phyloP scores from a whole-genome alignment of 1,284 basidiomycete species.

The Ceratobasidium sp. region DNA sequence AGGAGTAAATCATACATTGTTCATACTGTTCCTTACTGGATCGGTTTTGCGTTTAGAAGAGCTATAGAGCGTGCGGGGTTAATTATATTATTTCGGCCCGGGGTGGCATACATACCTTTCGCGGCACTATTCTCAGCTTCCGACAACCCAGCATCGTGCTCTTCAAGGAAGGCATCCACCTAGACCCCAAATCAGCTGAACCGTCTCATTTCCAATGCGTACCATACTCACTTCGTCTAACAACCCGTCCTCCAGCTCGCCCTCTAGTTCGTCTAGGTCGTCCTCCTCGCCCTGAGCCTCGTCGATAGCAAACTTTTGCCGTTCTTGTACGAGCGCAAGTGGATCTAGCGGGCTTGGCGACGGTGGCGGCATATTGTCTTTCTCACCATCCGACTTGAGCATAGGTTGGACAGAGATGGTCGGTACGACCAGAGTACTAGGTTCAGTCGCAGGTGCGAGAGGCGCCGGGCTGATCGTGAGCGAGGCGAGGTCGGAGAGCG shows the following conservation, averaged over 20 bases:
- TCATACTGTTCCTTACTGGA: conserved; percentile 16
- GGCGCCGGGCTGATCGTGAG: conserved; percentile 53
- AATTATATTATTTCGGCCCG: background rate
- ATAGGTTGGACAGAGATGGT: conserved; percentile 56
- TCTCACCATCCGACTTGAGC: background rate
- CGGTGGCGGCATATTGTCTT: conserved; percentile 61
- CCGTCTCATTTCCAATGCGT: conserved; percentile 9
- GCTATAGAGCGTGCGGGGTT: conserved; percentile 11
- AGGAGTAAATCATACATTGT: background rate
- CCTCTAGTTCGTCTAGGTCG: conserved; percentile 65
- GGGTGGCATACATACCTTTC: conserved; percentile 58
- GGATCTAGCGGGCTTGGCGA: conserved; percentile 80
- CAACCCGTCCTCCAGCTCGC: conserved; percentile 75
- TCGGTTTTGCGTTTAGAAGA: conserved; percentile 40
- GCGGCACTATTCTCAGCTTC: conserved; percentile 88
- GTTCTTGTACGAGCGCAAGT: conserved; percentile 86
- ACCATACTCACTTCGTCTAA: conserved; percentile 80
- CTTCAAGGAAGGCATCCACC: conserved; percentile 94
- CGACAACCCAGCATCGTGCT: conserved; percentile 86
- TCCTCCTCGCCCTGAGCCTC: conserved; percentile 81
- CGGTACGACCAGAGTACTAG: conserved; percentile 50
- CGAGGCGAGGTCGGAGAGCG: conserved; percentile 51
- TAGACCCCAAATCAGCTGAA: conserved; percentile 52
- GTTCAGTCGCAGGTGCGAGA: conserved; percentile 31
- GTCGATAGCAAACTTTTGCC: conserved; percentile 94